These are phyloP conservation scores for Termitomyces bulborhizus DNA, from an alignment of 768 basidiomycete species.

Conservation along the genomic window DNA sequence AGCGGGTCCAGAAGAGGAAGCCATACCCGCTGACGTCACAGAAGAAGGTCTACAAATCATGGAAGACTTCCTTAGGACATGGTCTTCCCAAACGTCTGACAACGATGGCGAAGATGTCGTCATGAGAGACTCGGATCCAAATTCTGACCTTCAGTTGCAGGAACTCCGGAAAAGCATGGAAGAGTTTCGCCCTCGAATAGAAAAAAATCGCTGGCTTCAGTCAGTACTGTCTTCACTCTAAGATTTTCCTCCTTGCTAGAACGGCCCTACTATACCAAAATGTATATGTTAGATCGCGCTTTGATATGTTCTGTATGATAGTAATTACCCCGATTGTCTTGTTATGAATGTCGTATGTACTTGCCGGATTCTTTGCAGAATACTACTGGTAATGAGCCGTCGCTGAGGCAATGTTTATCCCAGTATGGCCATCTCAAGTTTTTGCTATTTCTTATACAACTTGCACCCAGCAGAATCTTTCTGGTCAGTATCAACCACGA, in stretches of 20 bases:
- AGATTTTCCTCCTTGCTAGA: background rate
- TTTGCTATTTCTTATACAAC: too few species aligned
- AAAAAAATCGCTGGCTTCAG: constrained; percentile 75
- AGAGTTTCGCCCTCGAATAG: constrained; percentile 60
- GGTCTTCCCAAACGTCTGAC: constrained; percentile 36
- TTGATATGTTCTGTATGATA: background rate
- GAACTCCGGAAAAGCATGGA: constrained; percentile 58
- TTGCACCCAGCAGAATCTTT: too few species aligned
- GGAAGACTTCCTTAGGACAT: constrained; percentile 68
- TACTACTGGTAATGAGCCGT: too few species aligned
- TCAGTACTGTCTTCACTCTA: constrained; percentile 42
- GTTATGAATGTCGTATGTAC: background rate
- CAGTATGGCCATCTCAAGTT: too few species aligned
- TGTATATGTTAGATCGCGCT: background rate
- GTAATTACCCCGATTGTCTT: background rate
- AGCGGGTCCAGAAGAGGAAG: constrained; percentile 22
- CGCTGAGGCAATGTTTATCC: too few species aligned
- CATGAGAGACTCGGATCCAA: constrained; percentile 29
- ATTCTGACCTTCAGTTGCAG: constrained; percentile 38
- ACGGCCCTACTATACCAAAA: background rate
- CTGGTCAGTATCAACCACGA: too few species aligned
- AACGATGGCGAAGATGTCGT: constrained; percentile 45
- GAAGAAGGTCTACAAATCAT: constrained; percentile 80
- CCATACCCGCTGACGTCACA: constrained; percentile 51
- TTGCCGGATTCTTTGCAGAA: background rate